phyloP scores from a whole-genome alignment of 2,329 filamentous ascomycete species.

The Aureobasidium sp. region DNA sequence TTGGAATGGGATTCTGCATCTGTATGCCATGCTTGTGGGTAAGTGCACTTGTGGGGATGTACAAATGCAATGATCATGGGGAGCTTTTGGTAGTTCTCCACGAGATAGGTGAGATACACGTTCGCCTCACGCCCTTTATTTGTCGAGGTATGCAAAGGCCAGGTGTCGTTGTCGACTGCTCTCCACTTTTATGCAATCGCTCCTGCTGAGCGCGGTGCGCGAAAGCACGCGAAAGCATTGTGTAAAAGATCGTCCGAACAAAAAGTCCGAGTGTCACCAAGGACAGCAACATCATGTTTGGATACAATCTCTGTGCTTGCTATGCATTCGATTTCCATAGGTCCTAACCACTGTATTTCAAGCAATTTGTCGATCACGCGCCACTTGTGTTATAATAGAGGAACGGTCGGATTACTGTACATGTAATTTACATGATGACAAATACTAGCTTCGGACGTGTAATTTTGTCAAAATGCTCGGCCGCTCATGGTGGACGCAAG shows the following conservation, averaged over 20 bases:
- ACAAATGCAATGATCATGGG: conserved; percentile 23
- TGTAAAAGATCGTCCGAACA: conserved; percentile 3
- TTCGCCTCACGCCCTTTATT: conserved; percentile 31
- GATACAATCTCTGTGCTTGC: conserved; percentile 1
- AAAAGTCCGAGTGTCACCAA: not conserved
- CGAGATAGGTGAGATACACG: conserved; percentile 42
- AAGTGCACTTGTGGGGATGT: conserved; percentile 24
- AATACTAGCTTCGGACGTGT: not conserved
- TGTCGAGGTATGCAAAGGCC: not conserved
- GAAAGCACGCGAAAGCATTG: not conserved
- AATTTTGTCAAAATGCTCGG: conserved; percentile 1
- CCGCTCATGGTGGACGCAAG: not conserved
- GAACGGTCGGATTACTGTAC: not conserved
- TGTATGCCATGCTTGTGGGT: conserved; percentile 17
- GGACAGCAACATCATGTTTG: conserved; percentile 1
- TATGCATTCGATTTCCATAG: not conserved
- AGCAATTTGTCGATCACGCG: not conserved
- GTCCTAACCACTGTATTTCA: not conserved
- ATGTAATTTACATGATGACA: not conserved
- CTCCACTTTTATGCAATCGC: not conserved
- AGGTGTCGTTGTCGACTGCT: not conserved
- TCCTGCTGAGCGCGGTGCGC: not conserved
- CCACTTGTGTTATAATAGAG: not conserved
- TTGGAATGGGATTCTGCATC: conserved; percentile 20
- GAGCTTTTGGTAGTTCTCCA: conserved; percentile 38